Conservation (phyloP, 2,329 filamentous ascomycete genomes). For the Lasiodiplodia hormozganensis region DNA sequence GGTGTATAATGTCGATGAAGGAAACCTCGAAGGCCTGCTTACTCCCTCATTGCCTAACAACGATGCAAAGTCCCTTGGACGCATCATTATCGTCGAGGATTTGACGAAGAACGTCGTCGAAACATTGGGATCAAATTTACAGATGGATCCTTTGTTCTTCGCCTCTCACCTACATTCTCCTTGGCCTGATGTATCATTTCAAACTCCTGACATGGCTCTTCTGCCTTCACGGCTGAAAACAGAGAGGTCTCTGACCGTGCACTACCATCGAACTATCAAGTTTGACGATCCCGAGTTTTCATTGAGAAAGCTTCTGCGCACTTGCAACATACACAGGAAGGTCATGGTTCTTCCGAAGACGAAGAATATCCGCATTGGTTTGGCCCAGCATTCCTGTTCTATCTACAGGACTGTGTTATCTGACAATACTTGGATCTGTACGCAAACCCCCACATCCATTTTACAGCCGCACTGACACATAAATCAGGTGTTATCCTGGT, state of each 20-base stretch:
- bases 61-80: neutral
- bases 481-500: constrained; percentile 32
- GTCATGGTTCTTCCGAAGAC: constrained; percentile 30
- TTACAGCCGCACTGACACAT: neutral
- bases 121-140: neutral
- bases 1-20: too few species aligned
- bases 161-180: neutral
- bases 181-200: neutral
- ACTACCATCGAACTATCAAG: constrained; percentile 32
- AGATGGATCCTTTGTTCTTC: constrained; percentile 5
- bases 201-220: constrained; percentile 32
- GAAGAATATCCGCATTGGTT: constrained; percentile 16
- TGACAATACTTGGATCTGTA: constrained; percentile 31
- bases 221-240: constrained; percentile 32
- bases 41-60: too few species aligned
- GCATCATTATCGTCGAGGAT: neutral
- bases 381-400: constrained; percentile 33
- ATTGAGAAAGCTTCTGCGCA: neutral
- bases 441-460: neutral
- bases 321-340: constrained; percentile 31
- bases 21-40: too few species aligned
- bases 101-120: neutral
- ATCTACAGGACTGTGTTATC: constrained; percentile 27
- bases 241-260: constrained; percentile 30
- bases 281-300: constrained; percentile 4